These are phyloP conservation scores for Venturiaceae sp. DNA, from an alignment of 2,329 filamentous ascomycete species.

Conservation along the genomic window DNA sequence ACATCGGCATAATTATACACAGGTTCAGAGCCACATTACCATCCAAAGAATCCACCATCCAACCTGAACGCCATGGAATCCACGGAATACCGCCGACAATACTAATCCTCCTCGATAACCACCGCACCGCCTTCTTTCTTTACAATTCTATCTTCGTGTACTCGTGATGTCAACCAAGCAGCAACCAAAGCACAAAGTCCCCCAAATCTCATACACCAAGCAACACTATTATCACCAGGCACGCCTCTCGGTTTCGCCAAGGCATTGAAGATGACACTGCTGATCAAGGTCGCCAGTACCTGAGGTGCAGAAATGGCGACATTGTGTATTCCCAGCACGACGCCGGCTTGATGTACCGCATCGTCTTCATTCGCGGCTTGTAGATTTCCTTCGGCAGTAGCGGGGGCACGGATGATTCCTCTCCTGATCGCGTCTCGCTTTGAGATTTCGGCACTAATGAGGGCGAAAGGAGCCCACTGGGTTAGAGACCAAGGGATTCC, in stretches of 20 bases:
- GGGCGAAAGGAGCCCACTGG: conserved; percentile 89
- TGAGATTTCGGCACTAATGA: conserved; percentile 87
- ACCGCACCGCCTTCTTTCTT: background rate
- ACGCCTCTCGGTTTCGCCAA: conserved; percentile 80
- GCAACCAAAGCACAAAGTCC: conserved; percentile 70
- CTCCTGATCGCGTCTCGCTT: conserved; percentile 63
- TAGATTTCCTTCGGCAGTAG: conserved; percentile 26
- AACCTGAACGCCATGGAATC: background rate
- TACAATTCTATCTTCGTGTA: conserved; percentile 47
- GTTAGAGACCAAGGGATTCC: conserved; percentile 90
- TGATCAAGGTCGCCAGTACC: conserved; percentile 78
- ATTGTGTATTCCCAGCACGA: conserved; percentile 92
- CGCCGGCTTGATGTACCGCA: conserved; percentile 67
- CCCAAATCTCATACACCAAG: conserved; percentile 76
- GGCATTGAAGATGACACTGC: conserved; percentile 72
- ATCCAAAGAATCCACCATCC: no score
- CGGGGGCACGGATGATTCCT: conserved; percentile 31
- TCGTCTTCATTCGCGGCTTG: conserved; percentile 39
- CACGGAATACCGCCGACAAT: background rate
- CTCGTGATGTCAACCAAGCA: conserved; percentile 59
- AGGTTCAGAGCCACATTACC: no score
- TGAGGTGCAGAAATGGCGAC: conserved; percentile 88
- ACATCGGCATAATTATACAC: no score
- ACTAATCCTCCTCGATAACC: background rate
- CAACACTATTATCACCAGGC: conserved; percentile 78